Conservation (phyloP, 2,329 filamentous ascomycete species). For the Ambrosiella beaveri region DNA sequence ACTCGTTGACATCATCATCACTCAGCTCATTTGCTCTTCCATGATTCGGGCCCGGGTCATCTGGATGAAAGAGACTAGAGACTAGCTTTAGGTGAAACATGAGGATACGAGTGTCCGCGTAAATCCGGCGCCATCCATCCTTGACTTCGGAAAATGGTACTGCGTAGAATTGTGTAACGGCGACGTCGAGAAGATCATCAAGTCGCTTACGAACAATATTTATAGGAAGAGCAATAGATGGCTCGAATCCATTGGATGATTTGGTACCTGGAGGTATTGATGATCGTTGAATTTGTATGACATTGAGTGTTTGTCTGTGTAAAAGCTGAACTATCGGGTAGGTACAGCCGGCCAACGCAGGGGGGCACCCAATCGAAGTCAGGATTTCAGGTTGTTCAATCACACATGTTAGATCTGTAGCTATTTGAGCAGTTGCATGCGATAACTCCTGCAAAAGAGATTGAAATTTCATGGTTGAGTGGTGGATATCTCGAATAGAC, state of each 20-base stretch:
- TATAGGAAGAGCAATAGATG: neutral
- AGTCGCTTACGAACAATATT: constrained; percentile 5
- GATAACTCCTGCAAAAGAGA: neutral
- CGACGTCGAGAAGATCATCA: constrained; percentile 9
- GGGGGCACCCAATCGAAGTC: neutral
- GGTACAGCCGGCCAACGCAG: constrained; percentile 5
- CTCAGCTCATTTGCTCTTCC: neutral
- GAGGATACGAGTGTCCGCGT: constrained; percentile 52
- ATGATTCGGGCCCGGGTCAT: neutral
- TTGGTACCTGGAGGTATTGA: neutral
- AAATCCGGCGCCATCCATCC: constrained; percentile 50
- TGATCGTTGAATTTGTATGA: neutral
- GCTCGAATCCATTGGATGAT: too few relatives aligned
- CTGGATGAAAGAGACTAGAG: constrained; percentile 2
- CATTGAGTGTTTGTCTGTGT: constrained; percentile 8
- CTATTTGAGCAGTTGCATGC: constrained; percentile 1
- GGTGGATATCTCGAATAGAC: too few relatives aligned
- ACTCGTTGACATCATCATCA: constrained; percentile 26
- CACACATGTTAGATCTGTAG: constrained; percentile 3
- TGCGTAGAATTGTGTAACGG: constrained; percentile 10
- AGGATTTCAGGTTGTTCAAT: constrained; percentile 2
- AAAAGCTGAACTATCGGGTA: constrained; percentile 7
- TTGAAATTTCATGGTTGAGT: neutral
- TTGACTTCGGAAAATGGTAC: constrained; percentile 27
- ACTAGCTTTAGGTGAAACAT: constrained; percentile 29